These are phyloP conservation scores for Cutaneotrichosporon arboriforme DNA, from an alignment of 1,284 basidiomycete species.

Conservation along the genomic window DNA sequence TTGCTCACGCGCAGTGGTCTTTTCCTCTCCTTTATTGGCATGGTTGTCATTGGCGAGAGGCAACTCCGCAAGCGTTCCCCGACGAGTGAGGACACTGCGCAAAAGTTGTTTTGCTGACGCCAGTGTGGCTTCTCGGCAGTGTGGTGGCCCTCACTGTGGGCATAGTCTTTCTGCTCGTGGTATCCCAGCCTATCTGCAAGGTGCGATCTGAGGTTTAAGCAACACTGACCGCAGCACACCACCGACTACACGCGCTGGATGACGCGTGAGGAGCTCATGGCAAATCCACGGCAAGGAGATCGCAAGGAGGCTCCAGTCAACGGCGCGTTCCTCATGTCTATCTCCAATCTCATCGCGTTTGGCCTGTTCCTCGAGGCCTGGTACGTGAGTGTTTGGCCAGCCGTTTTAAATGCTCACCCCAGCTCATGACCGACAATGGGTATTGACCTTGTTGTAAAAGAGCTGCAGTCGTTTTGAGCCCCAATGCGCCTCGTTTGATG, in stretches of 20 bases:
- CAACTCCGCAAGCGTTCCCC: slow-evolving; percentile 67
- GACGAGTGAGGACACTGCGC: slow-evolving; percentile 41
- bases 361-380: slow-evolving; percentile 68
- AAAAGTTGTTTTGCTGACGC: background rate
- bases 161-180: slow-evolving; percentile 71
- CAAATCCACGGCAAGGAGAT: too few species aligned
- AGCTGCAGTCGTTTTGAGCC: too few species aligned
- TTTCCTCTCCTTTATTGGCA: slow-evolving; percentile 61
- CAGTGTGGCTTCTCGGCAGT: slow-evolving; percentile 1
- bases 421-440: slow-evolving; percentile 34
- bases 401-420: background rate
- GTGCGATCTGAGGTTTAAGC: slow-evolving; percentile 49
- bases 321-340: slow-evolving; percentile 71
- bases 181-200: slow-evolving; percentile 67
- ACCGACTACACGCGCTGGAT: too few species aligned
- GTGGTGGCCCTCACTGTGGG: slow-evolving; percentile 64
- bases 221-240: slow-evolving; percentile 48
- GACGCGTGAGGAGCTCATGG: too few species aligned
- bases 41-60: slow-evolving; percentile 67
- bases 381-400: slow-evolving; percentile 56
- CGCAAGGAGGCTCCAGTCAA: slow-evolving; percentile 52
- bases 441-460: too few species aligned
- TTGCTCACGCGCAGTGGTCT: slow-evolving; percentile 53
- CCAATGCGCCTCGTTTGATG: too few species aligned
- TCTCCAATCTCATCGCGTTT: slow-evolving; percentile 58